Evolutionary conservation across 768 basidiomycete species (phyloP), one percentile per base, ranked within the genome.

Genomic region (Bullera alba): DNA sequence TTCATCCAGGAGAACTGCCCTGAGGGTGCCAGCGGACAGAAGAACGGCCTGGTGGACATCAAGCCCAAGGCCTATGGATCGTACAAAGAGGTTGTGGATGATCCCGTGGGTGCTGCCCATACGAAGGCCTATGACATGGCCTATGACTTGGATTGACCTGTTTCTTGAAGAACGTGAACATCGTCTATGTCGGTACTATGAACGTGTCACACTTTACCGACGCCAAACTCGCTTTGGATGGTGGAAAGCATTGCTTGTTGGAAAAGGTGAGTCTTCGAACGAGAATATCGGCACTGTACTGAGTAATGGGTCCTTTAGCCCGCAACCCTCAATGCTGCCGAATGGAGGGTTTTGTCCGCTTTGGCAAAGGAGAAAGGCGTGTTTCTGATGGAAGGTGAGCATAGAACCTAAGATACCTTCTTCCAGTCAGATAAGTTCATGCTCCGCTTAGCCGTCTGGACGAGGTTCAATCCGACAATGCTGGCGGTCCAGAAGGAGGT

Each of bases 361-460:
- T 51, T 74, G 17, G 73, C 73, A 1, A 60, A 60, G 28, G 47
- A 38, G 21, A 72, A 72, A 61, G 50, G 57, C n/a, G 28, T 67
- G 4, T 74, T 73, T 45, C 45, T 74, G 5, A 72, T 73, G 70
- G 73, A 74, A 50, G 73, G 71, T 49, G 53, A 54, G 57, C n/a
- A n/a, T n/a, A n/a, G n/a, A n/a, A n/a, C n/a, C n/a, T n/a, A n/a
- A n/a, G n/a, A n/a, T 46, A 51, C 43, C 44, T 34, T n/a, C 32
- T 34, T 34, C 32, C 10, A 34, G 32, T 34, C 10, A 34, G 10
- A 34, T 34, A n/a, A 34, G n/a, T n/a, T n/a, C n/a, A 8, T 34
- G 32, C 8, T 34, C 10, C 32, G 32, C 8, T 34, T 36, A 50
- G 50, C n/a, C 27, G 59, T 65, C 25, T 68, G 66, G 66, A 59